Evolutionary conservation across 805 yeast genomes (phyloP), one percentile per base, ranked within the genome.

Genomic region (Lipomyces starkeyi): DNA sequence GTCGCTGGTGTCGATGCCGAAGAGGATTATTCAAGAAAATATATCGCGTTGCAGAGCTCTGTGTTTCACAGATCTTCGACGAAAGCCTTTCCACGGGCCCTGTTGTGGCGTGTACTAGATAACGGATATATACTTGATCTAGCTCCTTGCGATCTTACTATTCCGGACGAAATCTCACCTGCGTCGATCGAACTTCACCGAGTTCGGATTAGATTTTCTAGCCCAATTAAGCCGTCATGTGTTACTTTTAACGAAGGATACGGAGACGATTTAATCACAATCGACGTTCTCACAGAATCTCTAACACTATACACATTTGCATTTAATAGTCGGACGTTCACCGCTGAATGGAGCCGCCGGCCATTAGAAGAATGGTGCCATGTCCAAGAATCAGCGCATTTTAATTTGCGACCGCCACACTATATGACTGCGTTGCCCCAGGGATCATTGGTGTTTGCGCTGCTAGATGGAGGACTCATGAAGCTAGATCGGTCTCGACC

Each of bases 391-490:
- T 69, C 73, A 17, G 70, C 67, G n/a, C 69, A 65, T 7, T 87
- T 88, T 71, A 86, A 85, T 40, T 75, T 85, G 5, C 82, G 90
- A 73, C 77, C 78, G 29, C 92, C 94, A 1, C 84, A 85, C 56
- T 77, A 83, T 25, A 73, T 90, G 68, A 80, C 82, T 61, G 76
- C 88, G 0, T 77, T 87, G 17, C 82, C 85, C 40, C 69, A 79
- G 0, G 73, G 75, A 2, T 82, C 83, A 58, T 75, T 87, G 8
- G 76, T 92, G 2, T 86, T 89, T 0, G 82, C 91, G 3, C 80
- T 93, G 60, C 82, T 83, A 57, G 97, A 93, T 78, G 97, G 98
- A 32, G 91, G 93, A 0, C 76, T 93, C 55, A 78, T 91, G 61
- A 69, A 66, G 61, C 49, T 68, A 22, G 63, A 72, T 37, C 72